Percentiles rank a stretch among this genome's conserved stretches.
phyloP scores from a whole-genome alignment of 1,139 yeast species.

The Yamadazyma oceani region DNA sequence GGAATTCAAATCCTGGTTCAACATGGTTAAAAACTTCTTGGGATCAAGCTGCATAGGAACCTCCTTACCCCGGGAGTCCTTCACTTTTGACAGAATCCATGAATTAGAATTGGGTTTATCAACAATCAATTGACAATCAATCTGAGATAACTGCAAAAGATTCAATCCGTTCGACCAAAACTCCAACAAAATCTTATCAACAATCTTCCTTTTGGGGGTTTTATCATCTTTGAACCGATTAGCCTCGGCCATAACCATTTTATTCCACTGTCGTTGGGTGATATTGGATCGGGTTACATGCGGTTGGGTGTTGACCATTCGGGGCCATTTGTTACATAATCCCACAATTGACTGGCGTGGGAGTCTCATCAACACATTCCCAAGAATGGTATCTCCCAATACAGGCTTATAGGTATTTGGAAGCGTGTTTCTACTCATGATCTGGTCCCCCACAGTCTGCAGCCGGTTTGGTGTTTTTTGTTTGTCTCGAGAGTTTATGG shows the following conservation, averaged over 20 bases:
- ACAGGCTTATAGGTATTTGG: constrained; percentile 45
- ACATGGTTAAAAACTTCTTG: constrained; percentile 43
- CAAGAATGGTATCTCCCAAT: constrained; percentile 23
- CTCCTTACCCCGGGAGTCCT: constrained; percentile 35
- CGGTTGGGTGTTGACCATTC: constrained; percentile 41
- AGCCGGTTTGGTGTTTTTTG: no score
- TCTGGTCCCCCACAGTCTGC: not conserved
- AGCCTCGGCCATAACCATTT: constrained; percentile 21
- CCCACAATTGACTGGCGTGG: constrained; percentile 38
- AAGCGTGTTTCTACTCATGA: constrained; percentile 25
- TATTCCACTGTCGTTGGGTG: constrained; percentile 29
- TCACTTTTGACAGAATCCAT: constrained; percentile 63
- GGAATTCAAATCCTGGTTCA: constrained; percentile 49
- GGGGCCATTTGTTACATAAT: constrained; percentile 37
- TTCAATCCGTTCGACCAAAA: constrained; percentile 68
- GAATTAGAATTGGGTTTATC: constrained; percentile 51
- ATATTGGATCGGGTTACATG: constrained; percentile 10
- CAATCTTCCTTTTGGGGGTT: constrained; percentile 42
- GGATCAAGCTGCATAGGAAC: constrained; percentile 42
- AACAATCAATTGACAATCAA: constrained; percentile 65
- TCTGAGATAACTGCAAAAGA: constrained; percentile 66
- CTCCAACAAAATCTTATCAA: constrained; percentile 52
- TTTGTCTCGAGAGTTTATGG: no score
- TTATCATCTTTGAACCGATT: constrained; percentile 16
- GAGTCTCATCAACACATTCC: constrained; percentile 27